Conservation (phyloP, 371 early-diverging fungal genomes). For the Mucor circinelloides region DNA sequence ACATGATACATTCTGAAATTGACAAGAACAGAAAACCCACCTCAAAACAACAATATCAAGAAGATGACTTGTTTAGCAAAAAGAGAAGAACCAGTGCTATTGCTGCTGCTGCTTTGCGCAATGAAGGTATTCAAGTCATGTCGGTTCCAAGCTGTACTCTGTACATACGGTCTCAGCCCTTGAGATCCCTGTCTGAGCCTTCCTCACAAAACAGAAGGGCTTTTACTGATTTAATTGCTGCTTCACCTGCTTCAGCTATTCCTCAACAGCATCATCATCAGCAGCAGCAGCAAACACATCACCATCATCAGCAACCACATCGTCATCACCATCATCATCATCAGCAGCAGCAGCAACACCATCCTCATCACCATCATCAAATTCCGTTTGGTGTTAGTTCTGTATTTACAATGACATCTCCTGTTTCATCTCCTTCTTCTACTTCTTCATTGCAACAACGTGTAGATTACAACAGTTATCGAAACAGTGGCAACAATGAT, state of each 20-base stretch:
- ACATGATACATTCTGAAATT: slow-evolving; percentile 16
- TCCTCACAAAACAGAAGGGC: slow-evolving; percentile 11
- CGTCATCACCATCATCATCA: background rate
- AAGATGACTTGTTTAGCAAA: background rate
- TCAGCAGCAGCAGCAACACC: background rate
- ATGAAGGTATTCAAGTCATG: slow-evolving; percentile 9
- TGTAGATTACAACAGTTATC: slow-evolving; percentile 4
- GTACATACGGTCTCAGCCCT: slow-evolving; percentile 25
- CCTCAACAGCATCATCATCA: background rate
- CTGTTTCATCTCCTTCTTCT: slow-evolving; percentile 11
- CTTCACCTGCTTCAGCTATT: background rate
- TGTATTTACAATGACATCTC: slow-evolving; percentile 13
- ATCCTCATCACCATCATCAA: background rate
- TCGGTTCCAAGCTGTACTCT: slow-evolving; percentile 22
- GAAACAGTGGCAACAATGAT: background rate
- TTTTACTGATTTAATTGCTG: slow-evolving; percentile 7
- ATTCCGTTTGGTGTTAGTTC: background rate
- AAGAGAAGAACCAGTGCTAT: background rate
- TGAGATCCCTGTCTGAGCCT: slow-evolving; percentile 21
- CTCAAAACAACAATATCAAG: background rate
- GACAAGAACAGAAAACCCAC: slow-evolving; percentile 1
- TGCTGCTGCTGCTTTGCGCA: background rate
- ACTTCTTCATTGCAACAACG: slow-evolving; percentile 18
- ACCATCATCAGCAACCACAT: slow-evolving; percentile 6
- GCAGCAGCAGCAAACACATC: background rate